Conservation (phyloP, 345 rosid genomes). For the Erucastrum elatum region DNA sequence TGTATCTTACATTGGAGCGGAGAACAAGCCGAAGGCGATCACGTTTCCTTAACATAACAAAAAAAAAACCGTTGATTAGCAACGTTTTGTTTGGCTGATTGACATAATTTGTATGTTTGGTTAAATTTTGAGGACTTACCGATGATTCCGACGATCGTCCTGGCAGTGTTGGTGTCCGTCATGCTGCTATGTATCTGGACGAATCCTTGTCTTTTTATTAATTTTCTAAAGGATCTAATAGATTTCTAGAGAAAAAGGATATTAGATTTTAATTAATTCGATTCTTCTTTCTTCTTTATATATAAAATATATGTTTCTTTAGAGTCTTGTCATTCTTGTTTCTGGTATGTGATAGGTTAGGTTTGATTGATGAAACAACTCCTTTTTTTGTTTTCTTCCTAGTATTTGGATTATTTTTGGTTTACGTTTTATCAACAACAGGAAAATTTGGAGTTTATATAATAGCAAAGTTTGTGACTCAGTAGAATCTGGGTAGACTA, state of each 20-base stretch:
- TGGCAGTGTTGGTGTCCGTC: conserved; percentile 24
- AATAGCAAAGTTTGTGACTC: conserved; percentile 12
- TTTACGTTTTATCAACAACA: conserved; percentile 22
- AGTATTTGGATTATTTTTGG: conserved; percentile 24
- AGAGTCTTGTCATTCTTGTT: background rate
- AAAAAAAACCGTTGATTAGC: background rate
- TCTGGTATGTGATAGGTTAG: conserved; percentile 3
- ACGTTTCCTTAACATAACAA: conserved; percentile 58
- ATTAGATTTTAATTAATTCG: background rate
- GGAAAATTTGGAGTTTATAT: background rate
- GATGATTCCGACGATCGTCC: conserved; percentile 59
- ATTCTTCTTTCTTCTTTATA: conserved; percentile 28
- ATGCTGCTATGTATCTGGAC: conserved; percentile 7
- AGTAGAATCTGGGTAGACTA: conserved; percentile 19
- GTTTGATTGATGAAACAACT: conserved; percentile 19
- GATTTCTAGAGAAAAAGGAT: background rate
- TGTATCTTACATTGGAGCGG: conserved; percentile 68
- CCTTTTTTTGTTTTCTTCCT: background rate
- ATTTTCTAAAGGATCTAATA: background rate
- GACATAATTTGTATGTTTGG: background rate
- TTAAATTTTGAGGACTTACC: conserved; percentile 41
- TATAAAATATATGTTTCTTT: background rate
- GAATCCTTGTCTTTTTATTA: conserved; percentile 12
- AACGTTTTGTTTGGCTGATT: background rate
- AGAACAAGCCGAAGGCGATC: conserved; percentile 62